Conservation (phyloP, 768 basidiomycete species). For the Mycena rebaudengoi region DNA sequence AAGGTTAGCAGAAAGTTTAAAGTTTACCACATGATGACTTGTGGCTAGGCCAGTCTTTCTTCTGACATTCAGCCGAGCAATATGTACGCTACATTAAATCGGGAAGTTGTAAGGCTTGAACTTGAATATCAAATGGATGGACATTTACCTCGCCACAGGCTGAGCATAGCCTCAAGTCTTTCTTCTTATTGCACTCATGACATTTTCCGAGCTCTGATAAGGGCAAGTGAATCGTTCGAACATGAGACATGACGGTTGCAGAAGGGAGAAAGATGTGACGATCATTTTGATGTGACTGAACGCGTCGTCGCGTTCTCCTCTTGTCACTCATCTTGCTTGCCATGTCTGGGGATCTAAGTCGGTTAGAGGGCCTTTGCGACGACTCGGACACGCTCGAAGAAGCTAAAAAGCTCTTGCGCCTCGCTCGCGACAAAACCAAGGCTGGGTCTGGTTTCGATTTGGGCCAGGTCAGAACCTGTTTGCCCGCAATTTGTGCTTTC, state of each 20-base stretch:
- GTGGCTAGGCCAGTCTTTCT: slow-evolving; percentile 40
- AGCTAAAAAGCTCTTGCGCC: neutral
- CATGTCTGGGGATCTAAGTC: neutral
- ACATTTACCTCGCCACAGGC: slow-evolving; percentile 29
- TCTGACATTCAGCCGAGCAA: slow-evolving; percentile 44
- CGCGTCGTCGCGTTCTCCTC: no score
- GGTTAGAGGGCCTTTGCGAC: slow-evolving; percentile 5
- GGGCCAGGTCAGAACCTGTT: slow-evolving; percentile 6
- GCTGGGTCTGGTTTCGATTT: slow-evolving; percentile 26
- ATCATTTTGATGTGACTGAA: neutral
- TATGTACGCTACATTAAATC: slow-evolving; percentile 34
- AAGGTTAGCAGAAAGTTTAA: neutral
- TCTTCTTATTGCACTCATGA: slow-evolving; percentile 15
- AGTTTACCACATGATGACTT: slow-evolving; percentile 37
- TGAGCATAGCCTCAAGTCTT: slow-evolving; percentile 24
- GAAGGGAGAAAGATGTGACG: neutral
- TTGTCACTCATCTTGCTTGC: neutral
- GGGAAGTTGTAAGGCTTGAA: neutral
- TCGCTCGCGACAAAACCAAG: slow-evolving; percentile 11
- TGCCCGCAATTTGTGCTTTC: slow-evolving; percentile 22
- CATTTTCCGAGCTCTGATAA: slow-evolving; percentile 28
- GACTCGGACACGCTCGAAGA: slow-evolving; percentile 14
- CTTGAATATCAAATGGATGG: neutral
- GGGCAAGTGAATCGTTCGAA: slow-evolving; percentile 28
- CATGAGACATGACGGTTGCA: neutral